These are phyloP conservation scores for Boletus rubropictus DNA, from an alignment of 768 basidiomycete species.

Conservation along the genomic window DNA sequence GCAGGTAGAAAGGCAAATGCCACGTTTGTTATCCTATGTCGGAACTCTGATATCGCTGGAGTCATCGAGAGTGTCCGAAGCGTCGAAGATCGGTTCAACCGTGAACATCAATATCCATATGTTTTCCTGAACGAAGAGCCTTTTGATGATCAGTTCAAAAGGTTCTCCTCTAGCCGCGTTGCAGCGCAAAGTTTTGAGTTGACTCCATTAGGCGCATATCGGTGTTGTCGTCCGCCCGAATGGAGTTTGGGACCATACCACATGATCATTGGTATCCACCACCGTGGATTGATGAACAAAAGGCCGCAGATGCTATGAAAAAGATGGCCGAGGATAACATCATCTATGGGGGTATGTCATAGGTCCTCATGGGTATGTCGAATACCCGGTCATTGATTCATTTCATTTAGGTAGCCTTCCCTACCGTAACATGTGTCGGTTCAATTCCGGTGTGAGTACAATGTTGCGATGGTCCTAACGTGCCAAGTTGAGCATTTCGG, in stretches of 20 bases:
- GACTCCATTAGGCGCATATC: slow-evolving; percentile 26
- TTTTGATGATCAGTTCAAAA: slow-evolving; percentile 49
- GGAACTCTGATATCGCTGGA: slow-evolving; percentile 43
- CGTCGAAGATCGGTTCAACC: slow-evolving; percentile 58
- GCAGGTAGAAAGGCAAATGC: slow-evolving; percentile 42
- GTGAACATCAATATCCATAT: slow-evolving; percentile 51
- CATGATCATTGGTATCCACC: slow-evolving; percentile 65
- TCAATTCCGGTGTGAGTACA: slow-evolving; percentile 57
- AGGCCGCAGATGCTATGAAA: slow-evolving; percentile 45
- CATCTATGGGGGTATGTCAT: slow-evolving; percentile 44
- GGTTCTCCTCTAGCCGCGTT: slow-evolving; percentile 15
- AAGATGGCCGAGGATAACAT: slow-evolving; percentile 45
- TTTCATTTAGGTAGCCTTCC: slow-evolving; percentile 12
- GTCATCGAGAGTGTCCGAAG: slow-evolving; percentile 46
- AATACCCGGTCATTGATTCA: background rate
- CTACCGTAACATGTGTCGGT: slow-evolving; percentile 75
- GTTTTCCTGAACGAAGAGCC: slow-evolving; percentile 62
- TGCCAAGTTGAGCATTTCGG: background rate
- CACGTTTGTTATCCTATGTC: slow-evolving; percentile 51
- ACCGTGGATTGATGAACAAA: slow-evolving; percentile 63
- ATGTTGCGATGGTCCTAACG: background rate
- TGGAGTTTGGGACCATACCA: slow-evolving; percentile 56
- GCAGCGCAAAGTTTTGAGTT: slow-evolving; percentile 12
- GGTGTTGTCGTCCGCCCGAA: slow-evolving; percentile 39
- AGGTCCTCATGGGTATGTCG: background rate